Base-by-base conservation (phyloP, 2,329 filamentous ascomycete species). In the Trichoderma semiorbis region DNA sequence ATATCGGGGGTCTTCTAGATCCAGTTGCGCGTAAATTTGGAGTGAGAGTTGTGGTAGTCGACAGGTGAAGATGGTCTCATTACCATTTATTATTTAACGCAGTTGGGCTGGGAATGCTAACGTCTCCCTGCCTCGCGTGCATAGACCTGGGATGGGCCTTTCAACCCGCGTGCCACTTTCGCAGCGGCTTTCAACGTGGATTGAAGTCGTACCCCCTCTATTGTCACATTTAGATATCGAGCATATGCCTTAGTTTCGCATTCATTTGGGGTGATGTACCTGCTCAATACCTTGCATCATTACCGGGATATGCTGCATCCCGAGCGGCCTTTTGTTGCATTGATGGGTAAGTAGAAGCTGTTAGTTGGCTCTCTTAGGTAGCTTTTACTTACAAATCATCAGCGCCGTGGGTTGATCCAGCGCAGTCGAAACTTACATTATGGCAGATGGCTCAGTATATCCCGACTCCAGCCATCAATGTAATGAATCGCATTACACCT, bases 341-440 rank as follows among this genome's bases (percentile, higher is more conserved):
- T 67, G 2, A 21, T 67, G 21, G 64, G 64, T 67, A 39, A 5
- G 64, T 39, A 39, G 11, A 66, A 5, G n/a, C 2, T 53, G 11
- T 5, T 5, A 50, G 18, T 21, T 53, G 21, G 11, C 5, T 12
- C 34, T 28, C 16, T 57, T n/a, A 6, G 26, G 24, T 26, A 57
- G 21, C 36, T 7, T 50, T 64, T 21, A 64, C 24, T 57, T n/a
- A 39, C 21, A 39, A 5, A 24, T 21, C 30, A 7, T 34, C 10
- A 67, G 64, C 47, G 12, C 64, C 64, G 5, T 67, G 64, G 64
- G 47, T 57, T 67, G 64, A 67, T 28, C 64, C 64, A 7, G 64
- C 30, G 16, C 47, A 55, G 5, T 67, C 64, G 10, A 57, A 67
- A 28, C 21, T 39, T 12, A 36, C 47, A 28, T 6, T 50, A 39